Evolutionary conservation across 2,329 filamentous ascomycete genomes (phyloP).

Genomic region (Stachybotrys elegans): DNA sequence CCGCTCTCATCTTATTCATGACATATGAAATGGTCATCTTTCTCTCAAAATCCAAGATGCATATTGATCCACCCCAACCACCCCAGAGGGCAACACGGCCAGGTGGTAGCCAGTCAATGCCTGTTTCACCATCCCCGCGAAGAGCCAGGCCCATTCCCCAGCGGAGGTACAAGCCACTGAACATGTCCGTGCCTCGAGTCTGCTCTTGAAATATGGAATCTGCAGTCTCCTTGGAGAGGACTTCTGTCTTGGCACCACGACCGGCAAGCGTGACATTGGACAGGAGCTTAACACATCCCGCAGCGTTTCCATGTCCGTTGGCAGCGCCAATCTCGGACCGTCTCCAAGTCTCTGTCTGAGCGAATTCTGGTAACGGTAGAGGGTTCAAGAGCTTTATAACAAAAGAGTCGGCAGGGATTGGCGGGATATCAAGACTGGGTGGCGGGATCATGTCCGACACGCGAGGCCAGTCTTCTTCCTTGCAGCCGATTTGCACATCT

Average conservation of each 20-base stretch:
- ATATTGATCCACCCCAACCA: slow-evolving; percentile 39
- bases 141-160: slow-evolving; percentile 39
- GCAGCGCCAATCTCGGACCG: slow-evolving; percentile 32
- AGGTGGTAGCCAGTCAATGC: slow-evolving; percentile 21
- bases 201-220: slow-evolving; percentile 41
- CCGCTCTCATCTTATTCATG: slow-evolving; percentile 42
- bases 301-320: slow-evolving; percentile 42
- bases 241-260: slow-evolving; percentile 14
- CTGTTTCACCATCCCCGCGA: slow-evolving; percentile 17
- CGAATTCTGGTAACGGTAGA: slow-evolving; percentile 11
- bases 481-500: slow-evolving; percentile 40
- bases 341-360: slow-evolving; percentile 27
- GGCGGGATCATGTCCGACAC: slow-evolving; percentile 27
- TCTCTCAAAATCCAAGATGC: slow-evolving; percentile 36
- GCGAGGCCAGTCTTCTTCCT: slow-evolving; percentile 35
- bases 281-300: slow-evolving; percentile 34
- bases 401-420: slow-evolving; percentile 21
- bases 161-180: slow-evolving; percentile 24
- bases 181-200: slow-evolving; percentile 32
- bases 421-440: slow-evolving; percentile 11
- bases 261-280: slow-evolving; percentile 19
- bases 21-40: slow-evolving; percentile 36
- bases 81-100: slow-evolving; percentile 34
- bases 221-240: slow-evolving; percentile 35
- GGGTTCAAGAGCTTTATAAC: no score